Evolutionary conservation across 495 filamentous ascomycete genomes (phyloP).

Genomic region (Daldinia childiae): DNA sequence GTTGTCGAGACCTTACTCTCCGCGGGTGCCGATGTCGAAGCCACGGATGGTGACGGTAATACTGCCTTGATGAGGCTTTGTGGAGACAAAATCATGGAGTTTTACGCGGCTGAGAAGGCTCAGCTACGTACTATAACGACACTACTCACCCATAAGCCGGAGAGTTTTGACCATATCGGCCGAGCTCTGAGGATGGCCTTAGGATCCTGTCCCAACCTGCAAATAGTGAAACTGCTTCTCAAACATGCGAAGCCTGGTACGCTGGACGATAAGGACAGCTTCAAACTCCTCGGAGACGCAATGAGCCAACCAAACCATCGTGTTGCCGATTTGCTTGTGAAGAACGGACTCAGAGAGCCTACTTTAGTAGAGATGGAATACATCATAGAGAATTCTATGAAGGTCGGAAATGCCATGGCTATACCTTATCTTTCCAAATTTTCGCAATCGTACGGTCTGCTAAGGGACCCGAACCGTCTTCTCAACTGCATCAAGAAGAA

Average conservation of each 20-base stretch:
- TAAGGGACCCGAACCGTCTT: not conserved
- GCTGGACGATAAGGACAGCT: slow-evolving; percentile 16
- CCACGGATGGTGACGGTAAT: slow-evolving; percentile 41
- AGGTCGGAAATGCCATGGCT: not conserved
- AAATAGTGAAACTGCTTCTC: slow-evolving; percentile 43
- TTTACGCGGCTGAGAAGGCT: slow-evolving; percentile 16
- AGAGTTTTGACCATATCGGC: slow-evolving; percentile 5
- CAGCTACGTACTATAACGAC: slow-evolving; percentile 14
- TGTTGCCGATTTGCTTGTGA: slow-evolving; percentile 42
- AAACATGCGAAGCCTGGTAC: slow-evolving; percentile 18
- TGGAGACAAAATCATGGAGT: slow-evolving; percentile 16
- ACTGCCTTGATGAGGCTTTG: slow-evolving; percentile 48
- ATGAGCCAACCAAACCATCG: slow-evolving; percentile 23
- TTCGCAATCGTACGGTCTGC: not conserved
- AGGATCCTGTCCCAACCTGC: slow-evolving; percentile 30
- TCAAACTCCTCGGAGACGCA: slow-evolving; percentile 31
- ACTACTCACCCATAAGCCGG: slow-evolving; percentile 27
- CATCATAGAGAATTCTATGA: not conserved
- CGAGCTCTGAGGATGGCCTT: slow-evolving; percentile 32
- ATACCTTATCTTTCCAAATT: not conserved
- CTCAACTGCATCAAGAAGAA: not conserved
- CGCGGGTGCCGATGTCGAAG: slow-evolving; percentile 38
- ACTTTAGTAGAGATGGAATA: not conserved
- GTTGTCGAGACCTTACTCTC: slow-evolving; percentile 46
- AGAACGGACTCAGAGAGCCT: slow-evolving; percentile 30